Evolutionary conservation across 1,284 basidiomycete genomes (phyloP), one percentile per base, ranked within the genome.

Genomic region (Ceratobasidium sp.): DNA sequence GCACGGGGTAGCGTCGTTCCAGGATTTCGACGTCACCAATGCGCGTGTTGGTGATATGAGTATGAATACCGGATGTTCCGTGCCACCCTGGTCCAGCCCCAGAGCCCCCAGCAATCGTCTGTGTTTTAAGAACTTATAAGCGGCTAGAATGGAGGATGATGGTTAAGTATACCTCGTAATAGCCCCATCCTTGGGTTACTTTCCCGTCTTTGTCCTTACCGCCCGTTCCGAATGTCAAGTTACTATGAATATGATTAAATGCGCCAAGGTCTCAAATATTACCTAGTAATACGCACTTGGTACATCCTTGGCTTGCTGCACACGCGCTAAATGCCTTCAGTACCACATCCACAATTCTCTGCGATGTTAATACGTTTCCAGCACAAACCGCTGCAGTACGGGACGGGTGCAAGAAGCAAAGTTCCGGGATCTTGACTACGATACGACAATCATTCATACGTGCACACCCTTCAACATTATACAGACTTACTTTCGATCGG

Each of bases 311-410:
- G 75, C 91, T 93, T 0, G 95, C 96, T 10, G 96, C 94, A 60
- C 90, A 92, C 0, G 94, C 94, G 71, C 92, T 85, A 82, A 99
- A 98, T 0, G 96, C 96, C 76, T 91, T 92, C 67, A 98, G 82
- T 12, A 98, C 93, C 0, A 98, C 94, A 75, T 98, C 96, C 0
- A 96, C 95, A 57, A 98, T 94, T 12, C 96, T 85, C 77, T 98
- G 96, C 20, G 89, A 92, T 1, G 94, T 96, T 69, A 96, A 82
- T 15, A 96, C 94, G 75, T 98, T 98, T 4, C 95, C 95, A 22
- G 92, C 94, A 72, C 94, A 96, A 1, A 97, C 94, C 0, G 95
- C 95, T 0, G 94, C 94, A 0, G 89, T 92, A 35, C 86, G 84
- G 4, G 91, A 94, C 0, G 96, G 95, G 3, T 88, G 85, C 27